phyloP scores from a whole-genome alignment of 2,329 filamentous ascomycete species.

The Phialophora chinensis region DNA sequence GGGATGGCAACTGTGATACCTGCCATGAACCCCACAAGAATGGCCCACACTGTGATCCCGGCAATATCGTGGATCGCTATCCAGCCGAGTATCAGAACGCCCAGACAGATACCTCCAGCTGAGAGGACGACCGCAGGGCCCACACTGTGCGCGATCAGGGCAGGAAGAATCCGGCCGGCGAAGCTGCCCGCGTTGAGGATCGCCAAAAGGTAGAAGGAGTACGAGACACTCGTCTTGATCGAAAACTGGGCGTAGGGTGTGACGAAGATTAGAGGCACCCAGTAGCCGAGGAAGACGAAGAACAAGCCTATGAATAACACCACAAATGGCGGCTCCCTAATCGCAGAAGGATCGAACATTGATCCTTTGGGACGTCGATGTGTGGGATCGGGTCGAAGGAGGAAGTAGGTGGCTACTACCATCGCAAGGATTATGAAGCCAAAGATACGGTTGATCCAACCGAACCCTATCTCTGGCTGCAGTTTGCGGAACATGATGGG shows the following conservation, averaged over 20 bases:
- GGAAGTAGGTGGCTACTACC: constrained; percentile 13
- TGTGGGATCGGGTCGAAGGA: constrained; percentile 17
- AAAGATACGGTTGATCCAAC: constrained; percentile 53
- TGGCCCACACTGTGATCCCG: constrained; percentile 19
- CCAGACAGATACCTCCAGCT: constrained; percentile 12
- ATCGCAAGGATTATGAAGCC: constrained; percentile 25
- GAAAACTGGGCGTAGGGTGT: constrained; percentile 20
- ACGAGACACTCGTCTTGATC: constrained; percentile 19
- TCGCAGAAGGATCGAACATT: constrained; percentile 19
- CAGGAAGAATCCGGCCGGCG: constrained; percentile 20
- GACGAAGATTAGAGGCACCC: constrained; percentile 17
- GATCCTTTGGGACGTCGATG: constrained; percentile 11
- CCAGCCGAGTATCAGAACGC: constrained; percentile 16
- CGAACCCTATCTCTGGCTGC: constrained; percentile 59
- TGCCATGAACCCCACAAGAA: constrained; percentile 19
- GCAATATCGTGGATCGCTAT: constrained; percentile 7
- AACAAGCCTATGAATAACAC: constrained; percentile 15
- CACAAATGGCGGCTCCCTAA: constrained; percentile 17
- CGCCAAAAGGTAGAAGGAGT: constrained; percentile 20
- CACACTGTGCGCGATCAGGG: constrained; percentile 17
- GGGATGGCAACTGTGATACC: constrained; percentile 22
- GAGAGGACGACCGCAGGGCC: constrained; percentile 14
- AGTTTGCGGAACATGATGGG: constrained; percentile 53
- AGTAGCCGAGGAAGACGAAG: constrained; percentile 21
- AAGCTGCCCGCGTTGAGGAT: constrained; percentile 21